These are phyloP conservation scores for Rhododendron vialii DNA, from an alignment of 148 eudicot genomes.

Conservation along the genomic window DNA sequence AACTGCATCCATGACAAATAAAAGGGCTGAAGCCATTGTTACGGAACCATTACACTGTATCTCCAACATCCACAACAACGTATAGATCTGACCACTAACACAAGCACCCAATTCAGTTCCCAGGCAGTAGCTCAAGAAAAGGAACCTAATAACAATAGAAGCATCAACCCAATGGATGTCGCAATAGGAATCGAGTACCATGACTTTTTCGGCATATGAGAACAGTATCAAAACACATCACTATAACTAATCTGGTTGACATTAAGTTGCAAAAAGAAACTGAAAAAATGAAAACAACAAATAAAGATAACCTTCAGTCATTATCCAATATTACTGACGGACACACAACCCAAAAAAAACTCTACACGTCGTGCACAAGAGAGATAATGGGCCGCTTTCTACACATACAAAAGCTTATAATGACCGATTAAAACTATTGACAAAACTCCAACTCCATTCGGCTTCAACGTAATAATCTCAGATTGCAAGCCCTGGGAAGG, in stretches of 20 bases:
- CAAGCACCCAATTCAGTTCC: background rate
- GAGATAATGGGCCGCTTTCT: background rate
- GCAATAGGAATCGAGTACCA: background rate
- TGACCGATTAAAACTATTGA: background rate
- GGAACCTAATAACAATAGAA: background rate
- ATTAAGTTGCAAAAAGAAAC: background rate
- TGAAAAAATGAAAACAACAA: background rate
- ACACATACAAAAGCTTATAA: background rate
- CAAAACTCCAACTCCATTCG: background rate
- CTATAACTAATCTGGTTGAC: background rate
- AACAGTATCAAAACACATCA: background rate
- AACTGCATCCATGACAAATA: conserved; percentile 42
- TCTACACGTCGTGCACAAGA: background rate
- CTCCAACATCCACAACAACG: background rate
- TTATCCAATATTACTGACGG: background rate
- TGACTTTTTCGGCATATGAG: background rate
- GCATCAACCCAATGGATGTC: background rate
- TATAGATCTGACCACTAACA: background rate
- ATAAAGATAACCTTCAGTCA: background rate
- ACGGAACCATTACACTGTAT: background rate
- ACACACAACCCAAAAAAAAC: background rate
- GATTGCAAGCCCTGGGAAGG: background rate
- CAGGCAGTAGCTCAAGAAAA: background rate
- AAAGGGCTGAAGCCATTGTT: background rate
- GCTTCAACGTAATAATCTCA: background rate